These are phyloP conservation scores for Trametes versicolor DNA, from an alignment of 1,284 basidiomycete species.

Conservation along the genomic window DNA sequence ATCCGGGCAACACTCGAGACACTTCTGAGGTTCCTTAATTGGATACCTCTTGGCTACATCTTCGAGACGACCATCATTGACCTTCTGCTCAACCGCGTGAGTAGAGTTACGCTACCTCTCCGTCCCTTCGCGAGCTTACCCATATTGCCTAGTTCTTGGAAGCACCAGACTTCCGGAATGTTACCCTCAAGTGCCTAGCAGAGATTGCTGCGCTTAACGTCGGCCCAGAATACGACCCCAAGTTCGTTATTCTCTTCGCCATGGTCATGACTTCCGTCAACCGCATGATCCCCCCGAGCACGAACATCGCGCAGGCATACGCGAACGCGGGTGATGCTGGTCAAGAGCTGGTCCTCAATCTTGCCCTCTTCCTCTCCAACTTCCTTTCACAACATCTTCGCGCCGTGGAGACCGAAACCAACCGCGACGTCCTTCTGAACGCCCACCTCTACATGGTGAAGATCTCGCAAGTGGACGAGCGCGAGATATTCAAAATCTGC, in stretches of 20 bases:
- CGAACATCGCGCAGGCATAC: conserved; percentile 95
- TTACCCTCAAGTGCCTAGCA: conserved; percentile 97
- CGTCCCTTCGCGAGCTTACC: background rate
- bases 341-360: conserved; percentile 97
- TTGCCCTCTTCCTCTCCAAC: conserved; percentile 96
- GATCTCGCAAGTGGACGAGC: conserved; percentile 97
- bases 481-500: conserved; percentile 99
- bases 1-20: conserved; percentile 98
- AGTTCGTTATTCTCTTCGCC: conserved; percentile 97
- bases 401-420: conserved; percentile 91
- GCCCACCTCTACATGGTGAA: conserved; percentile 99
- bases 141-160: conserved; percentile 85
- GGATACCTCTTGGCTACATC: conserved; percentile 99
- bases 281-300: conserved; percentile 97
- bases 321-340: conserved; percentile 91
- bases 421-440: conserved; percentile 94
- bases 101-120: conserved; percentile 45
- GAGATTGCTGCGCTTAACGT: conserved; percentile 96
- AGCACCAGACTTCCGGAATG: conserved; percentile 96
- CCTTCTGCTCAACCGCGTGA: conserved; percentile 86
- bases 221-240: conserved; percentile 98
- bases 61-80: conserved; percentile 99
- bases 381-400: conserved; percentile 94
- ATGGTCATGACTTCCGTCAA: conserved; percentile 98
- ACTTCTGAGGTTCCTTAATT: conserved; percentile 95